A percentile compares a stretch with the other conserved stretches of the same genome.
These are phyloP conservation scores for Xylaria sp. DNA, from an alignment of 2,329 filamentous ascomycete species.

Conservation along the genomic window DNA sequence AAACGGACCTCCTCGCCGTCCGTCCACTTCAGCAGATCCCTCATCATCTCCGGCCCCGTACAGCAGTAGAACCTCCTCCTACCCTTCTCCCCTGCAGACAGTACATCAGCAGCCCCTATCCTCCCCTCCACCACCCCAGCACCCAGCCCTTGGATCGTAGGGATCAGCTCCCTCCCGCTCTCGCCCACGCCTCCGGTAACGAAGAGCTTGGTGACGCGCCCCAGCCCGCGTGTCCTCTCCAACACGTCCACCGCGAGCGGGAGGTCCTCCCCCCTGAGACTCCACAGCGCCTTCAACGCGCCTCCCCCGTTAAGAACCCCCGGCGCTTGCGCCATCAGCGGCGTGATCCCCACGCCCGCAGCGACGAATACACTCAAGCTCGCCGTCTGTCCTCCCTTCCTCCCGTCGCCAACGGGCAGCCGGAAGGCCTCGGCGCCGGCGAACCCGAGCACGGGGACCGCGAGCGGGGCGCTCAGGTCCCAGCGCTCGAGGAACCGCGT, in stretches of 20 bases:
- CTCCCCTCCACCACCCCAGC: slow-evolving; percentile 42
- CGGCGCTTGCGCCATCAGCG: slow-evolving; percentile 69
- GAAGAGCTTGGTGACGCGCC: slow-evolving; percentile 59
- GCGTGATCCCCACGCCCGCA: slow-evolving; percentile 82
- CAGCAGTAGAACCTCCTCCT: slow-evolving; percentile 58
- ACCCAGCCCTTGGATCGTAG: slow-evolving; percentile 41
- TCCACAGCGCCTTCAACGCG: slow-evolving; percentile 68
- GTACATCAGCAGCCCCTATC: slow-evolving; percentile 47
- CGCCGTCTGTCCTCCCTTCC: slow-evolving; percentile 39
- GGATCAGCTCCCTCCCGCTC: slow-evolving; percentile 40
- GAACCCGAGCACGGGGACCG: slow-evolving; percentile 72
- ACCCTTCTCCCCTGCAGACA: slow-evolving; percentile 40
- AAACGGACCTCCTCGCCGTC: slow-evolving; percentile 56
- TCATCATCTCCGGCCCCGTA: slow-evolving; percentile 47
- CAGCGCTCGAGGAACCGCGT: slow-evolving; percentile 67
- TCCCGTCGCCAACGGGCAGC: slow-evolving; percentile 29
- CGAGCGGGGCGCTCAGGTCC: slow-evolving; percentile 56
- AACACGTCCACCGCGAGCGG: slow-evolving; percentile 64
- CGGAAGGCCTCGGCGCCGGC: slow-evolving; percentile 61
- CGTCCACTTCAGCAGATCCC: slow-evolving; percentile 53
- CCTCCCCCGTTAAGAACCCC: slow-evolving; percentile 46
- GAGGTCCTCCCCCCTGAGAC: slow-evolving; percentile 62
- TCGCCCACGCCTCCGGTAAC: slow-evolving; percentile 55
- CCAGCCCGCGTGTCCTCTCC: slow-evolving; percentile 53
- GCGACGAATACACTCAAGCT: slow-evolving; percentile 65